Conservation (phyloP, 2,329 filamentous ascomycete species). For the Blastomyces gilchristii region DNA sequence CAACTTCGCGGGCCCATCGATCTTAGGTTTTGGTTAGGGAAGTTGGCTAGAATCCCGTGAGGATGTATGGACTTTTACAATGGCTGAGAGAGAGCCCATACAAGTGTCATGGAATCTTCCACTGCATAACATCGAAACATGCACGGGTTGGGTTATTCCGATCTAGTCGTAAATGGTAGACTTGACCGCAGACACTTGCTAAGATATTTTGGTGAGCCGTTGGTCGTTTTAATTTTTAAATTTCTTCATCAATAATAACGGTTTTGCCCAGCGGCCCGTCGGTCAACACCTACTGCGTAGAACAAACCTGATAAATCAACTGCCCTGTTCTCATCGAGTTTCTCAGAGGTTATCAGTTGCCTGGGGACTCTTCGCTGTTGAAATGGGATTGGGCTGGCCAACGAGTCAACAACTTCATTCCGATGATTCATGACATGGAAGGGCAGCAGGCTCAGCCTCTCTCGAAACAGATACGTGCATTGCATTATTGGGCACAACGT, state of each 20-base stretch:
- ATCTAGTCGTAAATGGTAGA: neutral
- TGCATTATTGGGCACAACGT: neutral
- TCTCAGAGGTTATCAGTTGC: neutral
- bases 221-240: neutral
- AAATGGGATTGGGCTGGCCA: neutral
- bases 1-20: neutral
- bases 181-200: neutral
- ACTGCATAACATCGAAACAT: slow-evolving; percentile 1
- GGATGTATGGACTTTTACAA: neutral
- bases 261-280: neutral
- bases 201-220: neutral
- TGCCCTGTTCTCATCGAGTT: neutral
- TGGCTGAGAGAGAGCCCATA: neutral
- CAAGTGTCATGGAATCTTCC: slow-evolving; percentile 2
- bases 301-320: neutral
- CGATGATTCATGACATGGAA: neutral
- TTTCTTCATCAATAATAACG: neutral
- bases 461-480: neutral
- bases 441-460: neutral
- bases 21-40: too few species aligned
- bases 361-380: neutral
- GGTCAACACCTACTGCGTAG: too few species aligned
- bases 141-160: neutral
- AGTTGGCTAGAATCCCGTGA: too few species aligned
- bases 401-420: neutral